Percentiles rank a stretch among this genome's conserved stretches.
Conservation (phyloP, 2,329 filamentous ascomycete species). For the Arachnomyces sp. region DNA sequence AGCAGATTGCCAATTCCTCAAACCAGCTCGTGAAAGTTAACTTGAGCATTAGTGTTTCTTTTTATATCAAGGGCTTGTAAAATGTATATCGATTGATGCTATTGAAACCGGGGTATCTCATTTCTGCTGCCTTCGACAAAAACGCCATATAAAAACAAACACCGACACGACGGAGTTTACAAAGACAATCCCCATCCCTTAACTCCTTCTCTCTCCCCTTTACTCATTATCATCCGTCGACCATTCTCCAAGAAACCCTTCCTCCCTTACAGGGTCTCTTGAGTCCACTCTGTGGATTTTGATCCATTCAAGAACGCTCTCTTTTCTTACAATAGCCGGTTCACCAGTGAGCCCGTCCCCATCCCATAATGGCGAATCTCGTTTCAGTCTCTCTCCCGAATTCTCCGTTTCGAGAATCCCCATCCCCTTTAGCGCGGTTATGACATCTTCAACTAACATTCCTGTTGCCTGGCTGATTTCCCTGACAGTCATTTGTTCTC, state of each 20-base stretch:
- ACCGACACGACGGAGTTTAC: no score
- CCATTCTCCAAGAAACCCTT: slow-evolving; percentile 66
- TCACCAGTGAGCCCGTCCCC: slow-evolving; percentile 16
- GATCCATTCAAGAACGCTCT: slow-evolving; percentile 60
- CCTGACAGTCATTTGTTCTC: slow-evolving; percentile 55
- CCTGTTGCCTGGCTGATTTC: slow-evolving; percentile 71
- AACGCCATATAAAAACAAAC: no score
- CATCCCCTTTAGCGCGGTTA: slow-evolving; percentile 73
- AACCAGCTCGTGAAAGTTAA: no score
- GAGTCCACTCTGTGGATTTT: slow-evolving; percentile 55
- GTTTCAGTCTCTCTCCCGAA: slow-evolving; percentile 46
- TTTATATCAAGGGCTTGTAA: no score
- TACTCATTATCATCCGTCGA: slow-evolving; percentile 38
- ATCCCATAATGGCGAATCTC: slow-evolving; percentile 22
- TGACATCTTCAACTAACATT: slow-evolving; percentile 77
- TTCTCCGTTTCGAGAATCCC: slow-evolving; percentile 52
- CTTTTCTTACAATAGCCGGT: slow-evolving; percentile 46
- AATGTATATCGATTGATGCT: no score
- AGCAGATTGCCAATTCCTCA: no score
- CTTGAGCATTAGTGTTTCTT: no score
- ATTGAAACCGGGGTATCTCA: no score
- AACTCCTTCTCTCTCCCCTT: slow-evolving; percentile 15
- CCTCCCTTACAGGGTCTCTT: slow-evolving; percentile 60
- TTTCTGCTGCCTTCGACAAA: no score
- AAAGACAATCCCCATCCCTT: background rate